These are phyloP conservation scores for Mucor circinelloides DNA, from an alignment of 371 early-diverging fungal species.

Conservation along the genomic window DNA sequence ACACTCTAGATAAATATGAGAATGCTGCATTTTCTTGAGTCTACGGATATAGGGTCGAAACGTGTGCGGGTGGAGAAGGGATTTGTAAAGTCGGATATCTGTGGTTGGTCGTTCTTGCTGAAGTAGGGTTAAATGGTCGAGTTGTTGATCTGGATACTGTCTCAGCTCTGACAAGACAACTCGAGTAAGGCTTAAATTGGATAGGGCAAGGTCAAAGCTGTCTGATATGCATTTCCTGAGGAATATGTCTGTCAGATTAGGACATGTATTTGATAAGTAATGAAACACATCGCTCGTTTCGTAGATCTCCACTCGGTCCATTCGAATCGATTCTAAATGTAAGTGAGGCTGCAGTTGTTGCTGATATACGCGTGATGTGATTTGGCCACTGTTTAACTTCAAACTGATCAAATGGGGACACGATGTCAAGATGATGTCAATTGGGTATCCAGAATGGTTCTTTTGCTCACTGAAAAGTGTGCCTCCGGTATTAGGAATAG, in stretches of 20 bases:
- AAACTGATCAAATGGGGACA: neutral
- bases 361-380: neutral
- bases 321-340: neutral
- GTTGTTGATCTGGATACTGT: neutral
- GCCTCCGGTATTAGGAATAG: neutral
- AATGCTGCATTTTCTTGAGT: neutral
- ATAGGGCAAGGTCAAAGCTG: neutral
- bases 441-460: neutral
- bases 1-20: conserved; percentile 1
- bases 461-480: neutral
- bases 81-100: conserved; percentile 5
- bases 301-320: neutral
- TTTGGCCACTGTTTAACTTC: neutral
- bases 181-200: neutral
- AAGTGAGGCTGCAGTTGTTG: neutral
- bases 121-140: neutral
- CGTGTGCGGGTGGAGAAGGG: neutral
- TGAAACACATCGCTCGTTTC: neutral
- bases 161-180: neutral
- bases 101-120: neutral
- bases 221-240: neutral
- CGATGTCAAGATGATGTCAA: neutral
- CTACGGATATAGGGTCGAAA: conserved; percentile 5
- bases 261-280: neutral
- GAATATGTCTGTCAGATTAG: neutral